Base-by-base conservation (phyloP, 305 asterid species). In the Fraxinus baroniana region DNA sequence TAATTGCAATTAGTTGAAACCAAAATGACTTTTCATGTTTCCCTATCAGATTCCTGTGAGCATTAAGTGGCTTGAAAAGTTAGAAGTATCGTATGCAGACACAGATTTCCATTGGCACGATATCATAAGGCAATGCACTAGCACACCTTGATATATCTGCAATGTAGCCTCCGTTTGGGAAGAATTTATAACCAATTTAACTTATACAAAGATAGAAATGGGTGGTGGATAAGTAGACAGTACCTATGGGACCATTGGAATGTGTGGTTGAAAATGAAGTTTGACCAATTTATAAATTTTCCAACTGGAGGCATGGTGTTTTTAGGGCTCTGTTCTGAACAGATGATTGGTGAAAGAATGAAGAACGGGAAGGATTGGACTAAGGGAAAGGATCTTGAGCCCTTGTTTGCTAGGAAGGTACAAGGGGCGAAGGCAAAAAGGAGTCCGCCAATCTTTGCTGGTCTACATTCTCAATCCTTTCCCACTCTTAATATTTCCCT, bases 71-170 rank as follows among this genome's bases (percentile, higher is more conserved):
- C 57, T 24, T 78, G 46, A 76, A 39, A 33, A 70, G 36, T 76
- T 57, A 77, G 62, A 72, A 30, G 64, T 46, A 55, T 17, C 77
- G 71, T 22, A 26, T 24, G 62, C 20, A 74, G 70, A 49, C 41
- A 28, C 39, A 4, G 52, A 37, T 68, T 49, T 77, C 68, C 24
- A 12, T 66, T 44, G 52, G 71, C 76, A 76, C 32, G 62, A 60
- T 30, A 77, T 15, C 49, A 55, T 74, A 76, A 64, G 79, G 44
- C 79, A 41, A 78, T 74, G 22, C 49, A 64, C 74, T 24, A 66
- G 78, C 62, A 75, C 30, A 70, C 60, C 74, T 20, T 22, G 60
- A 83, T 52, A 78, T 44, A 78, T 87, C 78, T 77, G 37, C 57
- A 36, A n/a, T 37, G 79, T 62, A 55, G 64, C 64, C 24, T 55